Base-by-base conservation (phyloP, 768 basidiomycete genomes). In the Leucocoprinus leucothites region DNA sequence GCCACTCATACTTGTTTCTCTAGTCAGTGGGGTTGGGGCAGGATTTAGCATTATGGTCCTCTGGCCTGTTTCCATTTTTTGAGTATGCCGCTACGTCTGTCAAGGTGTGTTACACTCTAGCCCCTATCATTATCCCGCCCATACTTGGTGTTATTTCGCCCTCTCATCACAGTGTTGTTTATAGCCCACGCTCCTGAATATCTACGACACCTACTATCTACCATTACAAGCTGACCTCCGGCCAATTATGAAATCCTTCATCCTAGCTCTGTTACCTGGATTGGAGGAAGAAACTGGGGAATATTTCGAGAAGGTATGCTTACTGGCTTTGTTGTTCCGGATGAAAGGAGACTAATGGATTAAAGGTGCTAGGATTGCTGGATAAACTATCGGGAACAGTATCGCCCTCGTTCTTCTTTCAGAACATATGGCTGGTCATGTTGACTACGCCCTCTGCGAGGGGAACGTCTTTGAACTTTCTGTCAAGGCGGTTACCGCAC, bases 41-140 rank as follows among this genome's bases (percentile, higher is more conserved):
- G 41, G 97, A 99, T 71, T 77, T 99, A 2, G 79, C 89, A 3
- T 75, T 98, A 18, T 99, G 97, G 97, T 94, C 93, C 0, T 87
- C 94, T 3, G 97, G 97, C 6, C 71, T 99, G 4, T 98, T 99
- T 68, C 97, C 97, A 0, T 98, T 98, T 82, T 98, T 98, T 64
- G 94, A 98, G 72, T 98, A 94, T 69, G 94, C 97, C 9, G 89
- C 96, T n/a, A 98, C 95, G n/a, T 94, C 94, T 18, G 94, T 98
- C 56, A 93, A 93, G 80, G 93, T 90, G 60, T 48, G 72, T 40
- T 48, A 28, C 9, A 13, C 22, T 31, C 5, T 31, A 31, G 6
- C 19, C 18, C 35, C n/a, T n/a, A n/a, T n/a, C n/a, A n/a, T n/a
- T n/a, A n/a, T n/a, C n/a, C n/a, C n/a, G n/a, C n/a, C n/a, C n/a